Conservation (phyloP, 2,329 filamentous ascomycete species). For the Aspergillus pseudoviridinutans region DNA sequence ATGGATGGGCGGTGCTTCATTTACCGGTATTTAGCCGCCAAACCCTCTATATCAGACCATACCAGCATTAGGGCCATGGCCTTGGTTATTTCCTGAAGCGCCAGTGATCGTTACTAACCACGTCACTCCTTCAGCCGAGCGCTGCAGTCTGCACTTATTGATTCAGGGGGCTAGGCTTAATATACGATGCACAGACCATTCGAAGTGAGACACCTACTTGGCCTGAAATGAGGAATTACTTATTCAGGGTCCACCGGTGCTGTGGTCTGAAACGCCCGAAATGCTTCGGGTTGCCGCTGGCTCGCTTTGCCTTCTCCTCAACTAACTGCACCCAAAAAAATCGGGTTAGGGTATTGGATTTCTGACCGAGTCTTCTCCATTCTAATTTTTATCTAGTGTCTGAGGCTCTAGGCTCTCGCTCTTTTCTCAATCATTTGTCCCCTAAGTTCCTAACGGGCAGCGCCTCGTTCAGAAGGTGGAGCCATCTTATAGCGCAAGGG, state of each 20-base stretch:
- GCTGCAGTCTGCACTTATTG: not conserved
- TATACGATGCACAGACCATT: not conserved
- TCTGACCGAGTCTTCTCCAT: not conserved
- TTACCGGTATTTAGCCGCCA: not conserved
- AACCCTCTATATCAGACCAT: not conserved
- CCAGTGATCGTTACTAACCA: not conserved
- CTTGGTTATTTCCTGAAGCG: not conserved
- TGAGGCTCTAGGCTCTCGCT: too few relatives aligned
- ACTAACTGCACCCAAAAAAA: not conserved
- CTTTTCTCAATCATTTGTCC: too few relatives aligned
- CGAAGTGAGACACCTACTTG: not conserved
- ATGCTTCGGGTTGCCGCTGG: not conserved
- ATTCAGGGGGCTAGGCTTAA: not conserved
- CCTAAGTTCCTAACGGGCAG: too few relatives aligned
- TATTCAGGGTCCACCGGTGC: not conserved
- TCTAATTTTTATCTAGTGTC: not conserved
- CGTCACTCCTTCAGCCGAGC: not conserved
- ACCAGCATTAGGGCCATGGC: not conserved
- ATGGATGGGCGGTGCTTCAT: not conserved
- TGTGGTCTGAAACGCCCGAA: not conserved
- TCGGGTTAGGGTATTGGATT: not conserved
- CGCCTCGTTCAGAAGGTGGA: not conserved
- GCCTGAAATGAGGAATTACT: not conserved
- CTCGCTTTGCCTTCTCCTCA: not conserved
- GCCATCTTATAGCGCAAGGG: not conserved